phyloP scores from a whole-genome alignment of 2,329 filamentous ascomycete species.

The Berkeleyomyces basicola region DNA sequence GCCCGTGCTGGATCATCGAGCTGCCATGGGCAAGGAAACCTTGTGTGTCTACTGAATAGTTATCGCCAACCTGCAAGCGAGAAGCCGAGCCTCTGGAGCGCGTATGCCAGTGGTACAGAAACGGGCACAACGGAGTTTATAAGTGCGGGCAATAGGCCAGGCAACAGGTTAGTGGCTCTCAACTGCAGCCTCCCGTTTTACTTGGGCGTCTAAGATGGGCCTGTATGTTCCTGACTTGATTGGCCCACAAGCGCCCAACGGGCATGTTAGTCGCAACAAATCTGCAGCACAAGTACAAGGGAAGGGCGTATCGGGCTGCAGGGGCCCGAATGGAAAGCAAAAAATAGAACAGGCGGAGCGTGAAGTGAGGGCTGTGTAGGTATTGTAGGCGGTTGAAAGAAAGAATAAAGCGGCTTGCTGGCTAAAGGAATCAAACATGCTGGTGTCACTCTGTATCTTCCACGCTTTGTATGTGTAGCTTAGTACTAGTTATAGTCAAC shows the following conservation, averaged over 20 bases:
- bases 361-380: not conserved
- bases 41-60: not conserved
- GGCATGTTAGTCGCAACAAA: not conserved
- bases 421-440: not conserved
- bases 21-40: not conserved
- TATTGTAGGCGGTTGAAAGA: not conserved
- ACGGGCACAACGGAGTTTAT: not conserved
- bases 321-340: not conserved
- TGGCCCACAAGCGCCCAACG: constrained; percentile 8
- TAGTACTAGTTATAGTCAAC: too few relatives aligned
- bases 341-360: not conserved
- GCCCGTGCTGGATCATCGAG: too few relatives aligned
- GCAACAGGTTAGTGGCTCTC: not conserved
- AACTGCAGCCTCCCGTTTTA: not conserved
- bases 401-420: not conserved
- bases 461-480: not conserved
- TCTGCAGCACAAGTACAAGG: not conserved
- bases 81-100: not conserved
- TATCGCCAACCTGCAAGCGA: not conserved
- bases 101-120: not conserved
- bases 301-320: not conserved
- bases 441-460: not conserved
- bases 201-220: not conserved
- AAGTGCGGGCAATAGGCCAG: too few relatives aligned
- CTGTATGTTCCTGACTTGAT: constrained; percentile 2